Conservation (phyloP, 495 filamentous ascomycete genomes). For the Hypomontagnella submonticulosa region DNA sequence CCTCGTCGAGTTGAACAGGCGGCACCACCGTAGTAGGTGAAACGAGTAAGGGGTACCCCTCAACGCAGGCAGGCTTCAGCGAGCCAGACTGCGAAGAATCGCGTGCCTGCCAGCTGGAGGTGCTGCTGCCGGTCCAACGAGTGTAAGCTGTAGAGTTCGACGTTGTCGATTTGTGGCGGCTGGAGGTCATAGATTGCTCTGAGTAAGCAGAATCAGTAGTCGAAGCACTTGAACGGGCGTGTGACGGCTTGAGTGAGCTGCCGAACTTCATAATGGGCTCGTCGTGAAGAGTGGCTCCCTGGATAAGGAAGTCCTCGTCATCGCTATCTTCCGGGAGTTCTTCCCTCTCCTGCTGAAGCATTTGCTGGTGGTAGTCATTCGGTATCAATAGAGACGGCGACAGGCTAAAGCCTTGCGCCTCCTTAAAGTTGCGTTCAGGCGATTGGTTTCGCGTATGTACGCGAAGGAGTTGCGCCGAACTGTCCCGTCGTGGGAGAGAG, state of each 20-base stretch:
- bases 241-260: conserved; percentile 36
- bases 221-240: conserved; percentile 56
- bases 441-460: conserved; percentile 52
- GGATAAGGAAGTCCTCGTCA: conserved; percentile 44
- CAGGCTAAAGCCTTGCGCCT: conserved; percentile 64
- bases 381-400: conserved; percentile 67
- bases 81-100: conserved; percentile 31
- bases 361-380: conserved; percentile 59
- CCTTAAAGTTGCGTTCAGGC: conserved; percentile 62
- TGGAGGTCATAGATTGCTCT: conserved; percentile 46
- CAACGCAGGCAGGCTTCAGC: conserved; percentile 22
- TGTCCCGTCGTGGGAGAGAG: conserved; percentile 52
- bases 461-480: conserved; percentile 40
- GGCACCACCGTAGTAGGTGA: conserved; percentile 15
- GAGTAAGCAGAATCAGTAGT: conserved; percentile 52
- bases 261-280: conserved; percentile 49
- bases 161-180: conserved; percentile 57
- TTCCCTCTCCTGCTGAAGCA: conserved; percentile 54
- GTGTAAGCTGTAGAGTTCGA: conserved; percentile 57
- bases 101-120: conserved; percentile 47
- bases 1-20: conserved; percentile 8
- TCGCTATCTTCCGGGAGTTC: conserved; percentile 43
- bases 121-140: conserved; percentile 57
- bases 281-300: conserved; percentile 48
- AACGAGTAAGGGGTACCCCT: conserved; percentile 6